A percentile compares a stretch with the other conserved stretches of the same genome.
Conservation (phyloP, 2,329 filamentous ascomycete genomes). For the Macrophomina phaseolina region DNA sequence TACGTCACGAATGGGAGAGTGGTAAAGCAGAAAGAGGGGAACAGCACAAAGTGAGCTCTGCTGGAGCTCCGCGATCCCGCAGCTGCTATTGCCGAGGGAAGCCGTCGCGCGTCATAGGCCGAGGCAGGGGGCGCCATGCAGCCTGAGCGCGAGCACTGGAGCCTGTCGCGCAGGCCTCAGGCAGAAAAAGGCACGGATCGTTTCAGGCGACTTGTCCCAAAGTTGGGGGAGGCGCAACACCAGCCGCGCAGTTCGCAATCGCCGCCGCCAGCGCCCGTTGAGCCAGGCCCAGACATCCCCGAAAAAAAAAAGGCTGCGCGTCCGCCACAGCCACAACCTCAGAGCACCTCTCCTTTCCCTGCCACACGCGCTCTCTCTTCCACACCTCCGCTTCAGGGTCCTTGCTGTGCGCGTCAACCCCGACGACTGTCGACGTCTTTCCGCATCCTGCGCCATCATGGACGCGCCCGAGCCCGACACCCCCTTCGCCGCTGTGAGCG, state of each 20-base stretch:
- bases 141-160: slow-evolving; percentile 16
- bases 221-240: slow-evolving; percentile 25
- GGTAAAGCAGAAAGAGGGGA: not conserved
- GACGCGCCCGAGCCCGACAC: slow-evolving; percentile 89
- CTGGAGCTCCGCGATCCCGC: not conserved
- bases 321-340: slow-evolving; percentile 5
- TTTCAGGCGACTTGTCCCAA: slow-evolving; percentile 28
- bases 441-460: slow-evolving; percentile 59
- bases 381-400: not conserved
- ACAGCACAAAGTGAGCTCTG: not conserved
- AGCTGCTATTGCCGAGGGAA: slow-evolving; percentile 17
- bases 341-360: not conserved
- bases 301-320: slow-evolving; percentile 14
- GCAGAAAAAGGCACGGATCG: slow-evolving; percentile 38
- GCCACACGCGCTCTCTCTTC: not conserved
- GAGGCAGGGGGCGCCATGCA: not conserved
- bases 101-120: slow-evolving; percentile 16
- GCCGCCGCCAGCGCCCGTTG: slow-evolving; percentile 21
- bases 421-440: not conserved
- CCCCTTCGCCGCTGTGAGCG: slow-evolving; percentile 86
- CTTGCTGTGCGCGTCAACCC: not conserved
- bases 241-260: slow-evolving; percentile 24
- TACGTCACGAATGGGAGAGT: not conserved
- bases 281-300: slow-evolving; percentile 12
- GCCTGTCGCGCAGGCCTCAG: slow-evolving; percentile 27